phyloP scores from a whole-genome alignment of 2,329 filamentous ascomycete genomes.

The Pestalotiopsis fici region DNA sequence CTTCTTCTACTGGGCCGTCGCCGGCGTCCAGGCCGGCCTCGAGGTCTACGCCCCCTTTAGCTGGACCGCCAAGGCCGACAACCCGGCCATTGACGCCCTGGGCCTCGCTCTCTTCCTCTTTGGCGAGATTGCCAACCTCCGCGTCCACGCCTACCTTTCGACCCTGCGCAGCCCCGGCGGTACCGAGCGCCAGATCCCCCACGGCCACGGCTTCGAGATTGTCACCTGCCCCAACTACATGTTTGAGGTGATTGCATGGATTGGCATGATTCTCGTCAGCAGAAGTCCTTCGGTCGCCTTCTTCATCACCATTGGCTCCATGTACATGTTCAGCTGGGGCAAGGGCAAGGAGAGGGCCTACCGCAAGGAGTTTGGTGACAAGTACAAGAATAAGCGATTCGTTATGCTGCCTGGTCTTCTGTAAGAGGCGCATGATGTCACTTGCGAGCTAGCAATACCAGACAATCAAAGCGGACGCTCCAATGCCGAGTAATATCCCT shows the following conservation, averaged over 20 bases:
- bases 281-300: slow-evolving; percentile 76
- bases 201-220: slow-evolving; percentile 78
- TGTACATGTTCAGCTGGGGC: slow-evolving; percentile 86
- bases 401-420: slow-evolving; percentile 79
- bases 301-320: slow-evolving; percentile 72
- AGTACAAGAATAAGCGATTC: slow-evolving; percentile 93
- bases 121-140: slow-evolving; percentile 79
- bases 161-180: slow-evolving; percentile 76
- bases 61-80: slow-evolving; percentile 57
- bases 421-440: slow-evolving; percentile 38
- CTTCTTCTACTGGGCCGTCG: slow-evolving; percentile 87
- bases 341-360: slow-evolving; percentile 90
- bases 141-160: slow-evolving; percentile 78
- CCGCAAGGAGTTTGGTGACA: slow-evolving; percentile 86
- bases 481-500: background rate
- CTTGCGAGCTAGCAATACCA: background rate
- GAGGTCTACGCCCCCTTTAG: slow-evolving; percentile 81
- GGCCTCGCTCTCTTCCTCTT: slow-evolving; percentile 74
- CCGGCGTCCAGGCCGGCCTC: slow-evolving; percentile 78
- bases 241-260: slow-evolving; percentile 87
- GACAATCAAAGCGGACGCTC: background rate
- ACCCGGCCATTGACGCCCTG: slow-evolving; percentile 58
- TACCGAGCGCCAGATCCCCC: slow-evolving; percentile 85
- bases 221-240: slow-evolving; percentile 98
- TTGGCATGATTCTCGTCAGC: slow-evolving; percentile 77